These are phyloP conservation scores for Chaetomium sp. DNA, from an alignment of 2,329 filamentous ascomycete genomes.

Conservation along the genomic window DNA sequence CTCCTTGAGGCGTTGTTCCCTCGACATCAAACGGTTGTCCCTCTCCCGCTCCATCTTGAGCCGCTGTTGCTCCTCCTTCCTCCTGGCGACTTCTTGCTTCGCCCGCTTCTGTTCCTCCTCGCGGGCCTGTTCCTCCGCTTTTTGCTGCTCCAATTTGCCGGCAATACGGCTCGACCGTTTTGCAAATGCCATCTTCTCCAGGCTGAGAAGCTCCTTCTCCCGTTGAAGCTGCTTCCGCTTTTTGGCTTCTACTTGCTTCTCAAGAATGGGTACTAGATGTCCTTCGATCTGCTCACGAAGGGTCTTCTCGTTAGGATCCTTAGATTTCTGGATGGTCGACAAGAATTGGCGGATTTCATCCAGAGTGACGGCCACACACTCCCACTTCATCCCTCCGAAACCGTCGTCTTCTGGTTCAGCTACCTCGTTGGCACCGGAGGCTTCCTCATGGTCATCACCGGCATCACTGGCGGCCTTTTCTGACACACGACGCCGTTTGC, in stretches of 20 bases:
- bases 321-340: conserved; percentile 63
- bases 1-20: conserved; percentile 80
- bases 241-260: conserved; percentile 68
- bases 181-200: conserved; percentile 85
- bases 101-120: conserved; percentile 64
- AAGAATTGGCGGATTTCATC: conserved; percentile 70
- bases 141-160: conserved; percentile 70
- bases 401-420: conserved; percentile 49
- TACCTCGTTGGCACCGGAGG: conserved; percentile 22
- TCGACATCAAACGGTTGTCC: conserved; percentile 71
- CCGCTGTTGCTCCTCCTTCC: conserved; percentile 58
- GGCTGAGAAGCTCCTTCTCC: conserved; percentile 70
- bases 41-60: conserved; percentile 62
- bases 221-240: conserved; percentile 62
- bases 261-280: conserved; percentile 76
- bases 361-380: conserved; percentile 78
- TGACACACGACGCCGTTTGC: conserved; percentile 63
- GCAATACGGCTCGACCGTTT: conserved; percentile 91
- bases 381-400: conserved; percentile 76
- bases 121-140: conserved; percentile 61
- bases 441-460: conserved; percentile 34
- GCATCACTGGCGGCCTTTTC: conserved; percentile 32
- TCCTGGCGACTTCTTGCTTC: conserved; percentile 57
- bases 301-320: conserved; percentile 78
- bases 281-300: conserved; percentile 65